phyloP scores from a whole-genome alignment of 208 protist species.

The Cochliopodium minus region DNA sequence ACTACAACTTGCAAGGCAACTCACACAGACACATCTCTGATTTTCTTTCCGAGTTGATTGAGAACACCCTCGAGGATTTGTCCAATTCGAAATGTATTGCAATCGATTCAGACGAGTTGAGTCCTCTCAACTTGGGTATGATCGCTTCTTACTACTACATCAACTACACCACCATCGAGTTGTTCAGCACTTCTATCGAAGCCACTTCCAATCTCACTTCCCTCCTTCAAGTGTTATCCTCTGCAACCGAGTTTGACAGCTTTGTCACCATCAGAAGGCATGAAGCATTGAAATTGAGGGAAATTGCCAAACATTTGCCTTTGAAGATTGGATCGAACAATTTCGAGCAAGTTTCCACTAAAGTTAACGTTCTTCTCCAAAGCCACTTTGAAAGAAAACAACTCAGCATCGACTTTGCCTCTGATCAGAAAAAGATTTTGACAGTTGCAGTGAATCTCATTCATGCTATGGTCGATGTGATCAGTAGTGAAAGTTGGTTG shows the following conservation, averaged over 20 bases:
- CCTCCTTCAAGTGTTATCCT: conserved; percentile 52
- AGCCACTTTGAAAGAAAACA: conserved; percentile 15
- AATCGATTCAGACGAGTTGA: conserved; percentile 32
- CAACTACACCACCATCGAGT: conserved; percentile 58
- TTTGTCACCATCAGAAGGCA: conserved; percentile 42
- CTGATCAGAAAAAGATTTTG: not conserved
- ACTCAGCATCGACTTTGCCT: not conserved
- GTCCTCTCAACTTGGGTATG: conserved; percentile 52
- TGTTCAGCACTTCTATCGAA: conserved; percentile 43
- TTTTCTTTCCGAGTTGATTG: conserved; percentile 66
- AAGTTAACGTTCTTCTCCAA: conserved; percentile 65
- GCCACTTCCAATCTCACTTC: conserved; percentile 44
- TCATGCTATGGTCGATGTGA: conserved; percentile 61
- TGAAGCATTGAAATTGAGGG: conserved; percentile 36
- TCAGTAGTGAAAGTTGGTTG: conserved; percentile 47
- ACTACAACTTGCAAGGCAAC: conserved; percentile 49
- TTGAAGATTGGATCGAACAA: conserved; percentile 28
- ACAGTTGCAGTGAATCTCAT: not conserved
- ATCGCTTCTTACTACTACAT: conserved; percentile 62
- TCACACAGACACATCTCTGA: conserved; percentile 51
- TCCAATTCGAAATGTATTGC: conserved; percentile 49
- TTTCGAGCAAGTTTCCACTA: conserved; percentile 42
- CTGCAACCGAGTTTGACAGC: conserved; percentile 41
- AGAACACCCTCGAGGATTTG: conserved; percentile 44
- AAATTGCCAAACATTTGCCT: conserved; percentile 39